Percentiles rank a stretch among this genome's conserved stretches.
These are phyloP conservation scores for Xylaria multiplex DNA, from an alignment of 2,329 filamentous ascomycete species.

Conservation along the genomic window DNA sequence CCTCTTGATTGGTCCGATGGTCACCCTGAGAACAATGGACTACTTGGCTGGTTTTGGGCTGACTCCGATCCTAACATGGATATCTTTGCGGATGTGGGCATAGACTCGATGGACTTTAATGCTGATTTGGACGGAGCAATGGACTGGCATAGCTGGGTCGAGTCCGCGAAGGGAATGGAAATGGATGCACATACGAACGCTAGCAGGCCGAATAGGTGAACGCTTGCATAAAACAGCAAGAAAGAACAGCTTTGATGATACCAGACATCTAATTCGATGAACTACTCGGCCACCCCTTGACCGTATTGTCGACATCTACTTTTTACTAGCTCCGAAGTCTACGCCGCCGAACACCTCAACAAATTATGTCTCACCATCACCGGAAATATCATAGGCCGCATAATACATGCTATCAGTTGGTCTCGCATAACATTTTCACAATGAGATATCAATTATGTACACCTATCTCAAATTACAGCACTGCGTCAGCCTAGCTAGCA, in stretches of 20 bases:
- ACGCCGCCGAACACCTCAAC: no score
- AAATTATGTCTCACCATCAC: no score
- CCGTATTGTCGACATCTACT: no score
- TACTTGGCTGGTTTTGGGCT: constrained; percentile 51
- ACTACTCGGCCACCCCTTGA: no score
- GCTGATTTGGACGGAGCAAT: constrained; percentile 48
- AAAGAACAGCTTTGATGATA: background rate
- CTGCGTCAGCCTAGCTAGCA: constrained; percentile 17
- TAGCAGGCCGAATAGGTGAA: constrained; percentile 11
- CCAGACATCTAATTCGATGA: no score
- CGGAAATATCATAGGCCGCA: no score
- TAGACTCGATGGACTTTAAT: constrained; percentile 40
- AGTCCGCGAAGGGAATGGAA: constrained; percentile 49
- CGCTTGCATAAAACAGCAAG: background rate
- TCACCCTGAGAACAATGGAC: constrained; percentile 28
- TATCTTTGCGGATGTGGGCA: constrained; percentile 39
- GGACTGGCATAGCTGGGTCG: constrained; percentile 53
- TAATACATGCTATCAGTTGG: background rate
- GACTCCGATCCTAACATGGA: constrained; percentile 45
- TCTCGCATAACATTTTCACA: background rate
- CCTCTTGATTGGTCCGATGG: constrained; percentile 19
- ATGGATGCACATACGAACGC: constrained; percentile 20
- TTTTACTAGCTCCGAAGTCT: no score
- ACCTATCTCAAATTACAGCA: background rate
- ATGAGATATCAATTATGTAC: constrained; percentile 3